Evolutionary conservation across 495 filamentous ascomycete genomes (phyloP), one percentile per base, ranked within the genome.

Genomic region (Penicillium salamii): DNA sequence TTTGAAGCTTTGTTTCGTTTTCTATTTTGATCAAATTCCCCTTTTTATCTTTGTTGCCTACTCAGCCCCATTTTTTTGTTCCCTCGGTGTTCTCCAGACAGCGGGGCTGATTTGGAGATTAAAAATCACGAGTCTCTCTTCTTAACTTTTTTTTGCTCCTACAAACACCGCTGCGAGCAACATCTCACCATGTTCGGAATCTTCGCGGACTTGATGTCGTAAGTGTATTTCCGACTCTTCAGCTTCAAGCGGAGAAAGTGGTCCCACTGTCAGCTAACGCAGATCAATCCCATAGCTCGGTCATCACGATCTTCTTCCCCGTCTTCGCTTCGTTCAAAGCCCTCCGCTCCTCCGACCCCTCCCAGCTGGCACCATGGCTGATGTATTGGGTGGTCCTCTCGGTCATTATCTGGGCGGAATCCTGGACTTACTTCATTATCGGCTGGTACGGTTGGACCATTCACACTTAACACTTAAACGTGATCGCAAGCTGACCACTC

Each of bases 281-380:
- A 47, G 8, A 28, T 20, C 9, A 49, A 24, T 52, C 41, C 24
- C 18, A 33, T 52, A 70, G 75, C 71, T 95, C 91, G 48, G 70
- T 93, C 61, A 83, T 89, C 46, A 93, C 90, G 49, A 91, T 97
- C 64, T 80, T 96, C 67, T 91, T 99, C 71, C 93, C 93, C 50
- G 81, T 96, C 43, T 99, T 96, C 72, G 92, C 92, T 49, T 96
- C 91, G 49, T 97, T 95, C 81, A 97, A 97, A 77, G 95, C 93
- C 32, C 88, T 99, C 57, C 90, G 91, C 67, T 90, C 90, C 17
- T 86, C 87, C 35, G 88, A 96, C 68, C 92, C 92, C 13, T 83
- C 89, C 26, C 88, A 92, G 62, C 79, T 97, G 21, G 88, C 90
- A 53, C 93, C 93, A 91, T 99, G 93, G 93, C 80, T 99, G 43